These are phyloP conservation scores for Lomentospora prolificans DNA, from an alignment of 2,329 filamentous ascomycete genomes.

Conservation along the genomic window DNA sequence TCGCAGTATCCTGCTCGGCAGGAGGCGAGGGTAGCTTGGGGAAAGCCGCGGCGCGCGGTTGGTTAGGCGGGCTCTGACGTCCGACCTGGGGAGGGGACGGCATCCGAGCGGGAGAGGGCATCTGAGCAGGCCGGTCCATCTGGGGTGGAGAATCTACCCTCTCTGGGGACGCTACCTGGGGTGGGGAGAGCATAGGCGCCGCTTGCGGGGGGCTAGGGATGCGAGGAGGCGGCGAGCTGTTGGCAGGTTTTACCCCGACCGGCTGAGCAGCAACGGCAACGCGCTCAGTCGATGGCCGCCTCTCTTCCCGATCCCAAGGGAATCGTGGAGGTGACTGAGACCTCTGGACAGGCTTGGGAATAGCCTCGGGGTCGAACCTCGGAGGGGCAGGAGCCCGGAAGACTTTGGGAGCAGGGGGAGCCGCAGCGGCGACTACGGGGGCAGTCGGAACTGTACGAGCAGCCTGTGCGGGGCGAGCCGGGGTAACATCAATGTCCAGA, in stretches of 20 bases:
- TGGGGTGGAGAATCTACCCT: neutral
- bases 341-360: neutral
- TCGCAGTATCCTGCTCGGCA: neutral
- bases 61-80: neutral
- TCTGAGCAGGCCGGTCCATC: too few relatives aligned
- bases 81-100: neutral
- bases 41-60: conserved; percentile 3
- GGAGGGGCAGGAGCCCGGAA: neutral
- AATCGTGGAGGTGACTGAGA: neutral
- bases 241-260: neutral
- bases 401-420: neutral
- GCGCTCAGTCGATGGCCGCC: neutral
- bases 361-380: neutral
- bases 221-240: neutral
- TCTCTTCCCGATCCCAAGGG: neutral
- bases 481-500: neutral
- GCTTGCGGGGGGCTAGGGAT: neutral
- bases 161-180: neutral
- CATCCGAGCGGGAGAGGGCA: neutral
- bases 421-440: neutral
- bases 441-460: neutral
- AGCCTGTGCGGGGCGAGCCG: neutral
- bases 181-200: neutral
- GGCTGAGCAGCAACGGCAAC: neutral
- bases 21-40: neutral